Evolutionary conservation across 1,284 basidiomycete species (phyloP).

Genomic region (Irpex lacteus): DNA sequence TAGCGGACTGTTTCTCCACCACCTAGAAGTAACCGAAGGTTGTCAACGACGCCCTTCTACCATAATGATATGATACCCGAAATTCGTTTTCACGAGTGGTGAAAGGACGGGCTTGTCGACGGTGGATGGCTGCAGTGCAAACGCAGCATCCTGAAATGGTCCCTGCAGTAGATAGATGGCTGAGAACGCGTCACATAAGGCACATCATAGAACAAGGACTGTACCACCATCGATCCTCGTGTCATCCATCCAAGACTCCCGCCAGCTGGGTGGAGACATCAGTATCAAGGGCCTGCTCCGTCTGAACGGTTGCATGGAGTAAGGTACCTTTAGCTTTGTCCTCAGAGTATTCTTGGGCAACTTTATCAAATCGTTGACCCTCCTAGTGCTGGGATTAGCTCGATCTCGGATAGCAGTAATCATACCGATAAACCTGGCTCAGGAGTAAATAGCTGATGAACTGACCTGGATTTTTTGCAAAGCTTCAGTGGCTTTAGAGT

Average conservation of each 20-base stretch:
- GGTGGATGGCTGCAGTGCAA: slow-evolving; percentile 71
- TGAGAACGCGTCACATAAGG: not conserved
- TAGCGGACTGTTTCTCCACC: too few species aligned
- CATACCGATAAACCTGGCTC: not conserved
- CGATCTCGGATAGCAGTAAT: not conserved
- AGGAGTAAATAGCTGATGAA: not conserved
- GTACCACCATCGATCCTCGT: slow-evolving; percentile 75
- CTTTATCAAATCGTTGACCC: slow-evolving; percentile 78
- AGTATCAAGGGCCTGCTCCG: not conserved
- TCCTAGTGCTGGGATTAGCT: slow-evolving; percentile 39
- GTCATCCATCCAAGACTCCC: slow-evolving; percentile 84
- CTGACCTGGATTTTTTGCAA: slow-evolving; percentile 71
- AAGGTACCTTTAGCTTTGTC: slow-evolving; percentile 80
- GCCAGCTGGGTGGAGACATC: slow-evolving; percentile 48
- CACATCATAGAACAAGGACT: slow-evolving; percentile 14
- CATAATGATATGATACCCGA: slow-evolving; percentile 89
- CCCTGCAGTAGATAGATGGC: slow-evolving; percentile 11
- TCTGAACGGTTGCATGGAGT: slow-evolving; percentile 6
- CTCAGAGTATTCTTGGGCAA: slow-evolving; percentile 83
- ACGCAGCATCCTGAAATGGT: slow-evolving; percentile 81
- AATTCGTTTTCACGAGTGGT: slow-evolving; percentile 73
- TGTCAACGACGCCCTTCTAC: slow-evolving; percentile 73
- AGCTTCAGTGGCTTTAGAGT: slow-evolving; percentile 74
- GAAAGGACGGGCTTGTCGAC: slow-evolving; percentile 74
- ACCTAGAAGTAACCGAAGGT: too few species aligned